phyloP scores from a whole-genome alignment of 352 stramenopile species.

The Aphanomyces cochlioides region DNA sequence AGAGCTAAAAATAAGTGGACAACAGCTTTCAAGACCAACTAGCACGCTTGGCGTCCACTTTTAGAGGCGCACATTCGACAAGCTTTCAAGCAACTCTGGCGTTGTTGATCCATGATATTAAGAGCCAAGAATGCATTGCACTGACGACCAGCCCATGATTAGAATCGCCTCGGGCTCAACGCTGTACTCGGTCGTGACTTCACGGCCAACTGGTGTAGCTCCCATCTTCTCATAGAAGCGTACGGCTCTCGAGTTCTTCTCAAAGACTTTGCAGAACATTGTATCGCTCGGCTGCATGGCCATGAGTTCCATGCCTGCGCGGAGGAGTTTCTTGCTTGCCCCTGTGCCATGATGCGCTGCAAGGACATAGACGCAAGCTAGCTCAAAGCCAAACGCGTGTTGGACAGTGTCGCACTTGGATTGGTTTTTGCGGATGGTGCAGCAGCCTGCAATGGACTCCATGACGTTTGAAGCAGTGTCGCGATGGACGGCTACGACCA shows the following conservation, averaged over 20 bases:
- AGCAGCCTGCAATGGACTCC: constrained; percentile 3
- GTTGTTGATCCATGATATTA: too few relatives aligned
- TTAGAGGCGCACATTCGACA: too few relatives aligned
- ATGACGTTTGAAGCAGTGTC: neutral
- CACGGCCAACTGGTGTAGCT: constrained; percentile 5
- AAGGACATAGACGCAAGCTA: constrained; percentile 13
- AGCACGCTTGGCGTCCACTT: too few relatives aligned
- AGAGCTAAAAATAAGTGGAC: too few relatives aligned
- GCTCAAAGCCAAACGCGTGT: neutral
- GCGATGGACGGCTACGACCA: constrained; percentile 9
- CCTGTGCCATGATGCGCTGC: constrained; percentile 8
- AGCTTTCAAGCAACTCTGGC: too few relatives aligned
- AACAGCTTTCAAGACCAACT: too few relatives aligned
- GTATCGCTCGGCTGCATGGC: neutral
- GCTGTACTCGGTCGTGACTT: constrained; percentile 15
- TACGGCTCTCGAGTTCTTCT: constrained; percentile 12
- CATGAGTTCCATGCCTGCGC: neutral
- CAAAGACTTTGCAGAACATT: constrained; percentile 26
- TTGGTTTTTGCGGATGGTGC: constrained; percentile 9
- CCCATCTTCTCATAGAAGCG: constrained; percentile 23
- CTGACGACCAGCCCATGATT: neutral
- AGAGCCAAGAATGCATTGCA: neutral
- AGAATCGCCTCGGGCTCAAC: constrained; percentile 6
- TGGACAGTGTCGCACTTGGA: neutral
- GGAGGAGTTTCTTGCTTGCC: constrained; percentile 1